A percentile compares a stretch with the other conserved stretches of the same genome.
Evolutionary conservation across 2,329 filamentous ascomycete genomes (phyloP).

Genomic region (Pseudogymnoascus sp.): DNA sequence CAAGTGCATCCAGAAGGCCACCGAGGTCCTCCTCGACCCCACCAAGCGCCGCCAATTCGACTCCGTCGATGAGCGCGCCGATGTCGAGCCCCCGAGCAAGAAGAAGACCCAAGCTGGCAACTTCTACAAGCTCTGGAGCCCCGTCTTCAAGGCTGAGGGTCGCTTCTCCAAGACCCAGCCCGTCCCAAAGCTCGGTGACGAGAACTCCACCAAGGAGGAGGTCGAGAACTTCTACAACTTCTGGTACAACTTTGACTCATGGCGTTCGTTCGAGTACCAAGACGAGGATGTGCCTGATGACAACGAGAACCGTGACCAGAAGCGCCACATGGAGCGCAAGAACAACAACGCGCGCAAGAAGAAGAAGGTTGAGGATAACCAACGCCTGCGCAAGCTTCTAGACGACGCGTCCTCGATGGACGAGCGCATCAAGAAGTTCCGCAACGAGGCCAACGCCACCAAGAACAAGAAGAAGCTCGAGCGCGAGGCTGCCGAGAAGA

Average conservation of each 20-base stretch:
- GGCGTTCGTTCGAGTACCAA: slow-evolving; percentile 95
- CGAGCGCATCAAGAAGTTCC: slow-evolving; percentile 96
- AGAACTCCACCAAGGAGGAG: slow-evolving; percentile 76
- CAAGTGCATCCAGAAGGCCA: slow-evolving; percentile 99
- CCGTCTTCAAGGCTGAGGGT: slow-evolving; percentile 81
- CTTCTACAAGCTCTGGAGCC: slow-evolving; percentile 91
- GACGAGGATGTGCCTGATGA: slow-evolving; percentile 98
- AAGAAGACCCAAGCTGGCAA: slow-evolving; percentile 79
- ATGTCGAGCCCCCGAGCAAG: slow-evolving; percentile 87
- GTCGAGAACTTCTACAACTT: slow-evolving; percentile 99
- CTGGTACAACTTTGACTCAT: slow-evolving; percentile 99
- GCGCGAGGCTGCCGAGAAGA: slow-evolving; percentile 84
- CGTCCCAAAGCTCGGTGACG: slow-evolving; percentile 77
- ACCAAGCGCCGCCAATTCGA: slow-evolving; percentile 91
- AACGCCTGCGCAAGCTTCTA: slow-evolving; percentile 79
- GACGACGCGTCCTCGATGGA: slow-evolving; percentile 79
- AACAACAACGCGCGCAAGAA: slow-evolving; percentile 96
- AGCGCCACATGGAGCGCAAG: slow-evolving; percentile 96
- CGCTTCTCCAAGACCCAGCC: slow-evolving; percentile 90
- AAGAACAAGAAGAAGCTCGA: slow-evolving; percentile 95
- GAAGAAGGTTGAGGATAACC: slow-evolving; percentile 97
- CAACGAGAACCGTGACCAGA: slow-evolving; percentile 98
- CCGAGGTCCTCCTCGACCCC: slow-evolving; percentile 86
- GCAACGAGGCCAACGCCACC: slow-evolving; percentile 78
- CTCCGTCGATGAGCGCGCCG: slow-evolving; percentile 87